Base-by-base conservation (phyloP, 768 basidiomycete genomes). In the Rickenella mellea region DNA sequence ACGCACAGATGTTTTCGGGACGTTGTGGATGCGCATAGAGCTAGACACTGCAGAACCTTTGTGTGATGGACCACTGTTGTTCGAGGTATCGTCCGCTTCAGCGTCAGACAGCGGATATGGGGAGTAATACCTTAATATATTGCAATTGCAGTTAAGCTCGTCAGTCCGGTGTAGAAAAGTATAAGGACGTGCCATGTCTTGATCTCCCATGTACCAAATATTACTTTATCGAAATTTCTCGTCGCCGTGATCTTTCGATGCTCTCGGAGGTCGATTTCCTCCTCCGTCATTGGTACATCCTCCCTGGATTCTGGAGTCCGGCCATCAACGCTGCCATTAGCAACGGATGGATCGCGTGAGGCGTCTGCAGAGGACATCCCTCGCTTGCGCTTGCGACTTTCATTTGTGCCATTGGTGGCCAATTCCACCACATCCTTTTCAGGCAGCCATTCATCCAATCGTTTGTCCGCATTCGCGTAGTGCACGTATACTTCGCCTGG, bases 211-310 rank as follows among this genome's bases (percentile, higher is more conserved):
- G 78, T 69, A 32, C 87, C 88, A 61, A 91, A 89, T 52, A 79
- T 74, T 48, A 93, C 87, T 53, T 75, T 78, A 46, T 91, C 88
- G 55, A 92, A 90, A 57, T 93, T 96, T 46, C 86, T 71, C 51
- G 80, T 75, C 4, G 76, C 71, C 19, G 74, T 76, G 48, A 78
- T 71, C 56, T 77, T 70, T 55, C 76, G 78, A 55, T 83, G 80
- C 42, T 76, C 77, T 45, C 77, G 67, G 21, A 82, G 62, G 51
- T 84, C 82, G 53, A 70, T 76, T 45, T 84, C 83, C 46, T 84
- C 80, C 55, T 82, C 80, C 14, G 76, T 73, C 67, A 81, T 67
- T 26, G 44, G 43, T 40, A 17, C 33, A 39, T 25, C 20, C 27
- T 42, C 39, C 36, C 19, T 4, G 41, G 45, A 28, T 42, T 40